These are phyloP conservation scores for Hawksworthiomyces lignivorus DNA, from an alignment of 2,329 filamentous ascomycete genomes.

Conservation along the genomic window DNA sequence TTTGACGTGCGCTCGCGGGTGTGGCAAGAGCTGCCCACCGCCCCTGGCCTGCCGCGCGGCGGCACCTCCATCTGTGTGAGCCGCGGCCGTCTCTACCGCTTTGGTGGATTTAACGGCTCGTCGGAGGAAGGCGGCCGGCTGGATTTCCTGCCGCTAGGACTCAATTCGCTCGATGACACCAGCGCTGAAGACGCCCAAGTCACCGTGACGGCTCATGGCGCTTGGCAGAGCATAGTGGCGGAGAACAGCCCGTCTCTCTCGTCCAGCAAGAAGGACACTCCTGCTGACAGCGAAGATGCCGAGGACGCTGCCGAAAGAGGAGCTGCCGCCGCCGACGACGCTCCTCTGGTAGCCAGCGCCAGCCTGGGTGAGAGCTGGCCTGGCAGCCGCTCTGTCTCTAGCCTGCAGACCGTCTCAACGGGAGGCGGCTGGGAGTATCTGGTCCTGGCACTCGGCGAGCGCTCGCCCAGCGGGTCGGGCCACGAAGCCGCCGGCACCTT, in stretches of 20 bases:
- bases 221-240: constrained; percentile 39
- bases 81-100: constrained; percentile 62
- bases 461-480: constrained; percentile 38
- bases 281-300: constrained; percentile 22
- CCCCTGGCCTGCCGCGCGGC: constrained; percentile 58
- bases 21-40: constrained; percentile 62
- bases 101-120: constrained; percentile 71
- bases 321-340: constrained; percentile 20
- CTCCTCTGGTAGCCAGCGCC: constrained; percentile 10
- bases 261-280: background rate
- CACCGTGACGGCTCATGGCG: constrained; percentile 38
- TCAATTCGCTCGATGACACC: constrained; percentile 48
- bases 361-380: constrained; percentile 33
- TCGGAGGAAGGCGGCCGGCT: constrained; percentile 62
- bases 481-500: constrained; percentile 46
- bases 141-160: constrained; percentile 54
- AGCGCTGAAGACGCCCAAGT: constrained; percentile 37
- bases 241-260: constrained; percentile 15
- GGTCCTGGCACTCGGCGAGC: constrained; percentile 54
- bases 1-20: constrained; percentile 57
- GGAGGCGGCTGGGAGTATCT: constrained; percentile 56
- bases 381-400: constrained; percentile 43
- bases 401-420: constrained; percentile 48
- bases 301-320: constrained; percentile 8
- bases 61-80: constrained; percentile 60